Evolutionary conservation across 176 grass and related monocot species (phyloP).

Genomic region (Hordeum vulgare): DNA sequence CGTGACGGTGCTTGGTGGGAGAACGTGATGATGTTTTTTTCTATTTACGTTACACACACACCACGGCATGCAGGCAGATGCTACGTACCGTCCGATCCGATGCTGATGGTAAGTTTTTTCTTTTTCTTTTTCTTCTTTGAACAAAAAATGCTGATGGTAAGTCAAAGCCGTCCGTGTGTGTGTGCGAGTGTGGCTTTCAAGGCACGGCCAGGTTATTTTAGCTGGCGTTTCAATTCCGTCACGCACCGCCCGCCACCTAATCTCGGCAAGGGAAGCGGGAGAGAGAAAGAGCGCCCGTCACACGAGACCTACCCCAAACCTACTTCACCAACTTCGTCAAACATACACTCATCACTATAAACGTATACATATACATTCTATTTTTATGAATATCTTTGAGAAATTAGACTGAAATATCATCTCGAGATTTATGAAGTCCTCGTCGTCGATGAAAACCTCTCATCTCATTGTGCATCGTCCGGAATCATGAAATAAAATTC

Average conservation of each 20-base stretch:
- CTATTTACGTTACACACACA: too few relatives aligned
- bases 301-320: conserved; percentile 10
- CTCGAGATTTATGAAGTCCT: too few relatives aligned
- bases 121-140: too few relatives aligned
- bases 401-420: too few relatives aligned
- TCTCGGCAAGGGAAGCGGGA: background rate
- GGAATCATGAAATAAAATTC: too few relatives aligned
- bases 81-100: background rate
- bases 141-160: background rate
- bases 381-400: too few relatives aligned
- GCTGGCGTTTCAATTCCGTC: conserved; percentile 46
- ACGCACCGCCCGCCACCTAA: conserved; percentile 21
- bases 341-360: too few relatives aligned
- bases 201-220: conserved; percentile 18
- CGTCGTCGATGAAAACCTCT: too few relatives aligned
- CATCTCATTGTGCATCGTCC: too few relatives aligned
- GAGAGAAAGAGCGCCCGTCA: background rate
- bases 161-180: background rate
- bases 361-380: too few relatives aligned
- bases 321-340: background rate
- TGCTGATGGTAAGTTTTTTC: background rate
- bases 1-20: background rate
- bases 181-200: background rate
- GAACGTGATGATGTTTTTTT: background rate
- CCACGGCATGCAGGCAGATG: background rate